A percentile compares a stretch with the other conserved stretches of the same genome.
These are phyloP conservation scores for Neckera pumila DNA, from an alignment of 225 moss, liverwort and hornwort genomes.

Conservation along the genomic window DNA sequence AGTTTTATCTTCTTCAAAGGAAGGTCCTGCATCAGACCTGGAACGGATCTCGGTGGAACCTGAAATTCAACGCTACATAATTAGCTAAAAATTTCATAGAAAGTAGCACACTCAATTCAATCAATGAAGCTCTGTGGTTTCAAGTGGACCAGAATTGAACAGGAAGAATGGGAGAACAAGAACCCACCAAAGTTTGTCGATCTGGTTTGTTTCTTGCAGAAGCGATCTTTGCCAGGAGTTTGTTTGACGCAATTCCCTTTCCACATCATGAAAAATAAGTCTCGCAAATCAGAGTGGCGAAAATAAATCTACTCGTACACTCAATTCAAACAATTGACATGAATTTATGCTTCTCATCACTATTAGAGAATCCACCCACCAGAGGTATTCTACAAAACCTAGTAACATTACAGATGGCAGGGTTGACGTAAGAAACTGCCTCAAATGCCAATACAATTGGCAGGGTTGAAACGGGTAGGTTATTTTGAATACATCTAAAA, in stretches of 20 bases:
- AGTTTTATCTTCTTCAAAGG: slow-evolving; percentile 91
- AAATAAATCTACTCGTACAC: neutral
- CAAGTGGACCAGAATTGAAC: neutral
- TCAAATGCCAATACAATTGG: neutral
- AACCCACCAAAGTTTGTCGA: slow-evolving; percentile 75
- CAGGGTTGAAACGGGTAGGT: neutral
- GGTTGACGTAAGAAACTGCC: neutral
- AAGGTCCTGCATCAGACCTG: slow-evolving; percentile 77
- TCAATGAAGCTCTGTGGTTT: neutral
- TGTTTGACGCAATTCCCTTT: slow-evolving; percentile 96
- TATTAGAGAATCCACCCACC: neutral
- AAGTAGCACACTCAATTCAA: neutral
- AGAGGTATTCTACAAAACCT: neutral
- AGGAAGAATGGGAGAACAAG: neutral
- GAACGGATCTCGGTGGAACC: slow-evolving; percentile 87
- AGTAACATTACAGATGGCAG: neutral
- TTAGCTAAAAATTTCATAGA: neutral
- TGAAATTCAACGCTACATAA: slow-evolving; percentile 1
- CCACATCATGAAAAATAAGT: neutral
- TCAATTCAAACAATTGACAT: neutral
- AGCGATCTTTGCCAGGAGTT: slow-evolving; percentile 88
- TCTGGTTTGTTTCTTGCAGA: slow-evolving; percentile 98
- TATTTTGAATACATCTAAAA: neutral
- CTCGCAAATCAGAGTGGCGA: neutral
- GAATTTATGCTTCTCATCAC: neutral